Conservation (phyloP, 1,284 basidiomycete species). For the Cutaneotrichosporon sp. region DNA sequence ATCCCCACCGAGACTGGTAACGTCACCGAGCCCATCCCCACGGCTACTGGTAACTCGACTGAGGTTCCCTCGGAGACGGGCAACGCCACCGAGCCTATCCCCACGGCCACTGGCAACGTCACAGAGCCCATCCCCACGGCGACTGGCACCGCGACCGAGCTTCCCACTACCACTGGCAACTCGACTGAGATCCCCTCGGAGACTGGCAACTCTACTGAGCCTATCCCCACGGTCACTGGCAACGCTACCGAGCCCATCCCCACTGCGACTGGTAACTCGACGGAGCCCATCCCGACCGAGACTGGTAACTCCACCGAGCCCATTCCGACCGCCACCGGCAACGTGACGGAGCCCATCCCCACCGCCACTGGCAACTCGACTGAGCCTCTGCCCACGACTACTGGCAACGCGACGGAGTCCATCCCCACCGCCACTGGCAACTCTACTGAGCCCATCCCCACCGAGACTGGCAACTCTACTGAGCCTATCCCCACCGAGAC, state of each 20-base stretch:
- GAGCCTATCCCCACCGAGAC: not conserved
- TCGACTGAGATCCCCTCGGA: not conserved
- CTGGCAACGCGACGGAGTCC: not conserved
- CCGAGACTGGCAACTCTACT: slow-evolving; percentile 1
- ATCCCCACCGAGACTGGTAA: not conserved
- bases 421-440: not conserved
- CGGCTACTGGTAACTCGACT: slow-evolving; percentile 2
- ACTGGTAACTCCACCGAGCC: slow-evolving; percentile 1
- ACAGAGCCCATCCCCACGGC: slow-evolving; percentile 1
- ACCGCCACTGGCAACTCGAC: slow-evolving; percentile 3
- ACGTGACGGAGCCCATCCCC: slow-evolving; percentile 2
- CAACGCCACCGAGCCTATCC: not conserved
- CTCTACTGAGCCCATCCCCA: not conserved
- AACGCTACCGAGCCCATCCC: slow-evolving; percentile 6
- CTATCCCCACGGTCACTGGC: not conserved
- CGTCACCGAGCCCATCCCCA: not conserved
- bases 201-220: slow-evolving; percentile 1
- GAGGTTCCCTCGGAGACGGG: slow-evolving; percentile 2
- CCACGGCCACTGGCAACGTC: not conserved
- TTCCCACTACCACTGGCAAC: not conserved
- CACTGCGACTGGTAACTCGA: slow-evolving; percentile 5
- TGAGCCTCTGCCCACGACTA: not conserved
- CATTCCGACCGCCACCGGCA: not conserved
- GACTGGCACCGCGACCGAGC: slow-evolving; percentile 5
- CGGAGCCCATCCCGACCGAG: not conserved